Percentiles rank a stretch among this genome's conserved stretches.
Conservation (phyloP, 2,329 filamentous ascomycete genomes). For the Aaosphaeria pasadenensis region DNA sequence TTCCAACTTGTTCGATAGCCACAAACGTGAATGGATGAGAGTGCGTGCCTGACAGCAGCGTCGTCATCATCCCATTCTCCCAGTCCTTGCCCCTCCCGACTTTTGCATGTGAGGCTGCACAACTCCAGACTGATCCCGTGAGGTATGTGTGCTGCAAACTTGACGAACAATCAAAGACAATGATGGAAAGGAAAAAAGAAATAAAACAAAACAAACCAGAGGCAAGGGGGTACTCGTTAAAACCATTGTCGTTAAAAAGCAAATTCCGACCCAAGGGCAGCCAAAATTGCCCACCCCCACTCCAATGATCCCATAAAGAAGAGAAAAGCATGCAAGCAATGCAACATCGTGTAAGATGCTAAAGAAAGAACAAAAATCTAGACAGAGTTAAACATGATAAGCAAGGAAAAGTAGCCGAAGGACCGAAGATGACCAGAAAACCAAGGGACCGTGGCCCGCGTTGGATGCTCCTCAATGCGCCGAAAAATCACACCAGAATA, state of each 20-base stretch:
- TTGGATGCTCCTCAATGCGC: too few species aligned
- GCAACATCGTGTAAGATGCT: conserved; percentile 18
- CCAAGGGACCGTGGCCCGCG: too few species aligned
- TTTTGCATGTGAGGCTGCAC: too few species aligned
- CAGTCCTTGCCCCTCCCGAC: too few species aligned
- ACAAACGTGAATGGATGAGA: too few species aligned
- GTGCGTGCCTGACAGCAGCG: too few species aligned
- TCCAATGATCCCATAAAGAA: conserved; percentile 6
- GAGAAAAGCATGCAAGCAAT: conserved; percentile 21
- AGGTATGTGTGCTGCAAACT: too few species aligned
- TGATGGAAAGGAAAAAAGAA: background rate
- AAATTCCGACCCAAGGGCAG: too few species aligned
- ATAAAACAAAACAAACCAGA: background rate
- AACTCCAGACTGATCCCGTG: too few species aligned
- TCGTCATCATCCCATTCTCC: too few species aligned
- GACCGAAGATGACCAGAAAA: conserved; percentile 5
- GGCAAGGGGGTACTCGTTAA: background rate
- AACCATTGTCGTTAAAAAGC: background rate
- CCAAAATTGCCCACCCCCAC: background rate
- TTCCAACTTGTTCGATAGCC: too few species aligned
- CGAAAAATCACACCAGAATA: conserved; percentile 10
- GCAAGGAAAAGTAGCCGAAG: conserved; percentile 18
- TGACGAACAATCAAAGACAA: too few species aligned
- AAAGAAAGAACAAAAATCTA: conserved; percentile 18
- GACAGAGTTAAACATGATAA: conserved; percentile 23